phyloP scores from a whole-genome alignment of 169 alveolate species.

The Theileria sp. region DNA sequence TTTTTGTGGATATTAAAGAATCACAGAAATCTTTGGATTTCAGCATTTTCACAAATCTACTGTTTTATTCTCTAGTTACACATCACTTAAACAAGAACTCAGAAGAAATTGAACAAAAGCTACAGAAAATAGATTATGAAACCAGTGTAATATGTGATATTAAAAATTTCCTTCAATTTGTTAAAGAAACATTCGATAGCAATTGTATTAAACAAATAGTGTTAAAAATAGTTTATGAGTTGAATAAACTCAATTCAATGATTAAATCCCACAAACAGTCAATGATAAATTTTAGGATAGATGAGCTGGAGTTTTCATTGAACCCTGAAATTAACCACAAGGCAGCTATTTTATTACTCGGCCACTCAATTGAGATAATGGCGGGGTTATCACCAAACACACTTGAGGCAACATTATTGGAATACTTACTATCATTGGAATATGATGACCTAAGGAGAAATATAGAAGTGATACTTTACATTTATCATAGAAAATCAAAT shows the following conservation, averaged over 20 bases:
- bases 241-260: not conserved
- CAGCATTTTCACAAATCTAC: not conserved
- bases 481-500: not conserved
- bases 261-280: slow-evolving; percentile 7
- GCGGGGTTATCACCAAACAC: not conserved
- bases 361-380: not conserved
- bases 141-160: not conserved
- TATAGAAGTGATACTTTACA: not conserved
- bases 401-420: not conserved
- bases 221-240: slow-evolving; percentile 6
- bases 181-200: not conserved
- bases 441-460: not conserved
- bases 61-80: not conserved
- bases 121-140: not conserved
- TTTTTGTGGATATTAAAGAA: not conserved
- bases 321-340: not conserved
- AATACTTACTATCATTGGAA: not conserved
- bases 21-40: not conserved
- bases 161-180: not conserved
- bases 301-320: not conserved
- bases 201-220: not conserved
- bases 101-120: not conserved
- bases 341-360: not conserved
- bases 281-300: not conserved
- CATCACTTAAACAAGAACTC: not conserved